Evolutionary conservation across 2,329 filamentous ascomycete species (phyloP), one percentile per base, ranked within the genome.

Genomic region (Trichoderma endophyticum): DNA sequence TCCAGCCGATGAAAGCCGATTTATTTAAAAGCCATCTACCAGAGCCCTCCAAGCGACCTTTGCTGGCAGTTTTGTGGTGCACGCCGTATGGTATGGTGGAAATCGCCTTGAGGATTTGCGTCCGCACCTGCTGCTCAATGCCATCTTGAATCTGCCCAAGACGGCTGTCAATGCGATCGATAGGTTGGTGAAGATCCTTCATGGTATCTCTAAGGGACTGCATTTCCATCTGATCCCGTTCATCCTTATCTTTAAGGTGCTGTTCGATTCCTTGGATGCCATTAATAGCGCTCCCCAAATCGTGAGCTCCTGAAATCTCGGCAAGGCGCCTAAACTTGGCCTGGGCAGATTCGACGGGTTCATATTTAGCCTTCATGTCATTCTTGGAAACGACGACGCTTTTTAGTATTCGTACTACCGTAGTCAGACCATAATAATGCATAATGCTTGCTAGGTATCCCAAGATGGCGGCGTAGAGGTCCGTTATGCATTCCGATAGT

Each of bases 11-110:
- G 12, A 26, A 69, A 21, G 32, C n/a, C 6, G 28, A 8, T 6
- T 69, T 60, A 15, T 43, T 57, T 21, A 60, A 60, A 43, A 69
- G 65, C 54, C 65, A 69, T 43, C 56, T 32, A n/a, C 65, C 65
- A 9, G 65, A 59, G 21, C 65, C 65, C 21, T 69, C 65, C 36
- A 69, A 43, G 36, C 51, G 56, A 8, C 65, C 65, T 48, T 69
- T 60, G 51, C 54, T 69, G 12, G 65, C 56, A n/a, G n/a, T 39
- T 43, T 69, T 69, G 34, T 69, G 65, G 28, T 60, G 51, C n/a
- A 26, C n/a, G 14, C 56, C 36, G 54, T 69, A 69, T 32, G 65
- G 65, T 48, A 59, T 60, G 8, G 51, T 69, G 12, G 65, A 69
- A 32, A 69, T 60, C 8, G 51, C 51, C 26, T 32, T 57, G 51